Base-by-base conservation (phyloP, 306 rosid species). In the Trifolium dubium region DNA sequence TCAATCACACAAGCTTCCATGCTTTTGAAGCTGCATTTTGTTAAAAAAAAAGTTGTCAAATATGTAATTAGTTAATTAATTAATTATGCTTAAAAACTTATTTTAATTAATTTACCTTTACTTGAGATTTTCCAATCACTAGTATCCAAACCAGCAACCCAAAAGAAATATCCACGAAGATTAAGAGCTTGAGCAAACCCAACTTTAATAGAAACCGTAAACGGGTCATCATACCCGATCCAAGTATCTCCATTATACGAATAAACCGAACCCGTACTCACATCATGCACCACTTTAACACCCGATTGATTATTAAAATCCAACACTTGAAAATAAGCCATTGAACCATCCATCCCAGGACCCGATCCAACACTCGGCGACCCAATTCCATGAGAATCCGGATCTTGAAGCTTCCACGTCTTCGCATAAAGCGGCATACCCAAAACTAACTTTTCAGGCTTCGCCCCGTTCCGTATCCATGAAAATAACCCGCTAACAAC, bases 81-180 rank as follows among this genome's bases (percentile, higher is more conserved):
- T 23, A 23, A 23, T 23, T 28, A 37, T 37, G 40, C 9, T 7
- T 2, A 37, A 37, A 37, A 37, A 37, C 8, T 2, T 37, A 37
- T 37, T 37, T 37, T 37, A 40, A 10, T 44, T 3, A 64, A 40
- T 23, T 32, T 50, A 80, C 84, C 85, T 75, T 76, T 74, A 5
- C 35, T 71, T 13, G 86, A 75, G 34, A 83, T 41, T 79, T 70
- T 71, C 71, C 84, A 80, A 55, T 83, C 44, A 10, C 12, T 62
- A 13, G 76, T 71, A 11, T 90, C 94, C 10, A 30, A 69, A 47
- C 84, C 79, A 17, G 87, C 79, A 47, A 88, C 93, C 98, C 98
- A 92, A 76, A 89, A 88, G 89, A 89, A 92, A 54, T 88, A 92
- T 6, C 98, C 96, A 76, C 88, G 86, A 32, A 92, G 88, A 15